phyloP scores from a whole-genome alignment of 129 eudicot species.

The Artemisia annua region DNA sequence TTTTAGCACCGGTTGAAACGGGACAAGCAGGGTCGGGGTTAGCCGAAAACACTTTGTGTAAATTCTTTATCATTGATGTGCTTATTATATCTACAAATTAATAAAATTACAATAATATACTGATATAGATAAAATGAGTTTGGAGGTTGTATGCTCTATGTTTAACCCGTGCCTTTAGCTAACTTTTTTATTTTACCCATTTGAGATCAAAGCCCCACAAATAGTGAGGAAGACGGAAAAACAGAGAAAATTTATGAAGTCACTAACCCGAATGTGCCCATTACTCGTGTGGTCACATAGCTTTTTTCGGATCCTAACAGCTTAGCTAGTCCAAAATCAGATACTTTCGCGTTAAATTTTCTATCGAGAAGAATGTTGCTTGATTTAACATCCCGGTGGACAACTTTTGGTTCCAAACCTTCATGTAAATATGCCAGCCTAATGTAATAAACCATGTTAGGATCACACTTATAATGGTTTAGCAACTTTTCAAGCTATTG shows the following conservation, averaged over 20 bases:
- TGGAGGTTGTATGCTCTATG: no score
- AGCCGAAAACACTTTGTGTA: no score
- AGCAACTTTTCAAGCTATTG: no score
- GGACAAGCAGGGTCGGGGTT: no score
- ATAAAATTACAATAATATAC: no score
- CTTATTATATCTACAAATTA: no score
- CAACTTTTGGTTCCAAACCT: conserved; percentile 97
- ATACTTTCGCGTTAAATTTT: conserved; percentile 85
- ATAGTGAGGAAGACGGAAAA: not conserved
- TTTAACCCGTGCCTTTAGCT: no score
- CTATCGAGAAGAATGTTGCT: conserved; percentile 89
- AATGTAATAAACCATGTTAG: conserved; percentile 16
- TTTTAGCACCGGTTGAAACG: no score
- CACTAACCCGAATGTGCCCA: conserved; percentile 95
- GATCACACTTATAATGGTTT: not conserved
- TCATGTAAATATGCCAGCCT: conserved; percentile 92
- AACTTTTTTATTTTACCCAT: no score
- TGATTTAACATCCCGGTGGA: conserved; percentile 96
- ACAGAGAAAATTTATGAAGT: conserved; percentile 9
- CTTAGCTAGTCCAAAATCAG: conserved; percentile 97
- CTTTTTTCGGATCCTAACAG: conserved; percentile 83
- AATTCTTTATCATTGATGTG: no score
- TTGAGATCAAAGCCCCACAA: no score
- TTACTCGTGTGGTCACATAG: conserved; percentile 85
- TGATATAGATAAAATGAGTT: no score